Evolutionary conservation across 2,329 filamentous ascomycete genomes (phyloP).

Genomic region (Paracoccidioides lutzii): DNA sequence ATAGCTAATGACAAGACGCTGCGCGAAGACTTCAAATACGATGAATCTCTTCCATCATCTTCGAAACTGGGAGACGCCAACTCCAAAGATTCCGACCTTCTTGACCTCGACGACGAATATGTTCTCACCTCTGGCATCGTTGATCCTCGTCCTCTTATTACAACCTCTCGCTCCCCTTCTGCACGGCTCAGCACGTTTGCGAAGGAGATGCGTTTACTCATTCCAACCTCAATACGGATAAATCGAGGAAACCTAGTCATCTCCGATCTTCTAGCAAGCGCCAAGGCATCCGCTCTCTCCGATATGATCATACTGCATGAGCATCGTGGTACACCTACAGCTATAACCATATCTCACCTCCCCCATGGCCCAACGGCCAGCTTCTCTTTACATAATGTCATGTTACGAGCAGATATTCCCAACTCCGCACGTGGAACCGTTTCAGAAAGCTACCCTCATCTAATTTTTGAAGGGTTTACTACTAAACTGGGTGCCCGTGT

Average conservation of each 20-base stretch:
- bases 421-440: constrained; percentile 77
- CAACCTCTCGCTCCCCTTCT: constrained; percentile 79
- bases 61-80: constrained; percentile 51
- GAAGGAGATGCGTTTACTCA: constrained; percentile 74
- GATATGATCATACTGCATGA: constrained; percentile 85
- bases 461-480: constrained; percentile 90
- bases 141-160: constrained; percentile 78
- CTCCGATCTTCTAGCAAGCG: constrained; percentile 70
- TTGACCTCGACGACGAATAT: constrained; percentile 82
- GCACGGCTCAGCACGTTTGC: constrained; percentile 77
- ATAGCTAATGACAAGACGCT: constrained; percentile 79
- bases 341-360: constrained; percentile 73
- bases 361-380: constrained; percentile 79
- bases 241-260: constrained; percentile 87
- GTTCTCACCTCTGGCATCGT: constrained; percentile 79
- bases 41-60: constrained; percentile 61
- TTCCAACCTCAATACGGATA: constrained; percentile 74
- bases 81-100: constrained; percentile 76
- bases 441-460: constrained; percentile 80
- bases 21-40: constrained; percentile 82
- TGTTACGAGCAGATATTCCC: constrained; percentile 84
- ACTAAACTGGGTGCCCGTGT: constrained; percentile 68
- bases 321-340: constrained; percentile 82
- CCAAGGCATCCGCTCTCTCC: constrained; percentile 64
- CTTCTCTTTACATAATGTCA: constrained; percentile 84